Conservation (phyloP, 106 monocot genomes). For the Amphibolis antarctica region DNA sequence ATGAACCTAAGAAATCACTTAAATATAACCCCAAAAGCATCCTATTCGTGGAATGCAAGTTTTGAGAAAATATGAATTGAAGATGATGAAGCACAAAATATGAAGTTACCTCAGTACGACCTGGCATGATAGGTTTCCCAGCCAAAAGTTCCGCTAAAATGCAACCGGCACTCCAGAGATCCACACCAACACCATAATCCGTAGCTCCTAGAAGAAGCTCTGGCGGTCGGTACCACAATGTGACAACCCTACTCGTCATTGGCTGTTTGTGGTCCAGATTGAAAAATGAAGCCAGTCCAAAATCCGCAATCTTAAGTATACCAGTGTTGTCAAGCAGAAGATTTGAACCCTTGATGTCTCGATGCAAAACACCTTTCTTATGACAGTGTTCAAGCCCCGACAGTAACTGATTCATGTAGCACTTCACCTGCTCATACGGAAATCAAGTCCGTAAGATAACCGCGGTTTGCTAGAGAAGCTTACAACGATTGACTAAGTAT, state of each 20-base stretch:
- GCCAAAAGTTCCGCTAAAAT: slow-evolving; percentile 26
- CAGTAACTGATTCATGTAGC: slow-evolving; percentile 23
- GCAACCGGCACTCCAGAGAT: slow-evolving; percentile 33
- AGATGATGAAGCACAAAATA: background rate
- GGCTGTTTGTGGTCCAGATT: slow-evolving; percentile 20
- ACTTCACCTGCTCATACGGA: slow-evolving; percentile 13
- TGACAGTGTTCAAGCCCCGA: slow-evolving; percentile 28
- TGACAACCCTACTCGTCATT: slow-evolving; percentile 27
- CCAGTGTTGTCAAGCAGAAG: slow-evolving; percentile 22
- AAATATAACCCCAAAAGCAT: too few relatives aligned
- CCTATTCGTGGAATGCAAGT: too few relatives aligned
- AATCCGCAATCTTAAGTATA: slow-evolving; percentile 24
- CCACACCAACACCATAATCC: slow-evolving; percentile 22
- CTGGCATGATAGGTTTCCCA: slow-evolving; percentile 29
- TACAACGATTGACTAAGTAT: background rate
- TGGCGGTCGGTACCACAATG: slow-evolving; percentile 25
- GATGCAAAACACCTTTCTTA: slow-evolving; percentile 10
- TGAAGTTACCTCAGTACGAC: slow-evolving; percentile 21
- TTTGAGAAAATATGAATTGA: background rate
- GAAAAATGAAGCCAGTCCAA: slow-evolving; percentile 24
- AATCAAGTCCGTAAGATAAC: background rate
- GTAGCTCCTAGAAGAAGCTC: slow-evolving; percentile 27
- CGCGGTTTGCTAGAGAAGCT: background rate
- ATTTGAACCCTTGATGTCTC: slow-evolving; percentile 26
- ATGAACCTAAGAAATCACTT: too few relatives aligned